These are phyloP conservation scores for Juglanconis sp. DNA, from an alignment of 2,329 filamentous ascomycete genomes.

Conservation along the genomic window DNA sequence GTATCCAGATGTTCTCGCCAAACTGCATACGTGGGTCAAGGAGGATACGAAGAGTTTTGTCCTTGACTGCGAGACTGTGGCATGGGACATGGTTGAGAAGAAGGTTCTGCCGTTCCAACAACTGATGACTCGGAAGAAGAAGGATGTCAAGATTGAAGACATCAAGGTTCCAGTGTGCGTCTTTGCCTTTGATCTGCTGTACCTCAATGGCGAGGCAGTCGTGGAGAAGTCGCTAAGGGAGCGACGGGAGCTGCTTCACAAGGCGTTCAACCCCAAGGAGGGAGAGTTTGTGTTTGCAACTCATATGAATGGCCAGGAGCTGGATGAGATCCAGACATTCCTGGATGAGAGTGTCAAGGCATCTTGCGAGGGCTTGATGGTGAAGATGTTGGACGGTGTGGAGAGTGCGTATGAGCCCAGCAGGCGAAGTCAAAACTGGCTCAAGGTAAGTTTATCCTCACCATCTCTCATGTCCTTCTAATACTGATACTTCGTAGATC, in stretches of 20 bases:
- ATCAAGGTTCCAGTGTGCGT: constrained; percentile 97
- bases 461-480: not conserved
- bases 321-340: constrained; percentile 90
- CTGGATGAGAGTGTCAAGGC: constrained; percentile 94
- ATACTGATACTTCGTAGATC: constrained; percentile 50
- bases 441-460: constrained; percentile 62
- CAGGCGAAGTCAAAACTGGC: constrained; percentile 95
- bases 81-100: constrained; percentile 92
- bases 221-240: constrained; percentile 86
- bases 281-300: constrained; percentile 92
- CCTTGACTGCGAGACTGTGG: constrained; percentile 96
- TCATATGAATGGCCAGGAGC: constrained; percentile 78
- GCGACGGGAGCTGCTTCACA: constrained; percentile 70
- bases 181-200: constrained; percentile 93
- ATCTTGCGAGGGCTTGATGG: constrained; percentile 96
- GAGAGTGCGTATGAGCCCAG: constrained; percentile 96
- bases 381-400: constrained; percentile 94
- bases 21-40: constrained; percentile 87
- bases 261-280: constrained; percentile 73
- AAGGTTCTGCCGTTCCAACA: constrained; percentile 97
- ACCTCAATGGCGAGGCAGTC: constrained; percentile 84
- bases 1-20: constrained; percentile 90
- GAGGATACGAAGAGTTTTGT: constrained; percentile 90
- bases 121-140: constrained; percentile 95
- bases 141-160: constrained; percentile 93